These are phyloP conservation scores for Boletellus ananas DNA, from an alignment of 768 basidiomycete species.

Conservation along the genomic window DNA sequence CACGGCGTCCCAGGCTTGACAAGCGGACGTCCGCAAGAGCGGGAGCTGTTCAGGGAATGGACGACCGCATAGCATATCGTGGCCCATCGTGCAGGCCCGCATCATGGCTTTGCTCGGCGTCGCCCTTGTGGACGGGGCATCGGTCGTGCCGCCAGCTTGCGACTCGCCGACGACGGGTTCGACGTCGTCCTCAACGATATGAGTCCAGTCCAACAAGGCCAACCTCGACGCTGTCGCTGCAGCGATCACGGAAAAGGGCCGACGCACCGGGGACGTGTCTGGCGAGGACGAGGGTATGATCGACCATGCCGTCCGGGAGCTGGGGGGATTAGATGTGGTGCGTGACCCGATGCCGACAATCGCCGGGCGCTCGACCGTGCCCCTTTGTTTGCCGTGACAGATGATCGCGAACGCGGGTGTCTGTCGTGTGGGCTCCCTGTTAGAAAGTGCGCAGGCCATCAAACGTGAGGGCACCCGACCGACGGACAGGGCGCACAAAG, in stretches of 20 bases:
- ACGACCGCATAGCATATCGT: too few species aligned
- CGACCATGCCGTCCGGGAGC: background rate
- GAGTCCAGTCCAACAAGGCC: slow-evolving; percentile 13
- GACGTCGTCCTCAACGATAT: slow-evolving; percentile 46
- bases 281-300: slow-evolving; percentile 7
- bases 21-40: too few species aligned
- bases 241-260: background rate
- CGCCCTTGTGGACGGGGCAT: slow-evolving; percentile 47
- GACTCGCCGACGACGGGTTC: slow-evolving; percentile 42
- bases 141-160: slow-evolving; percentile 44
- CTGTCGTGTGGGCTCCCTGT: background rate
- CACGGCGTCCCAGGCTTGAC: too few species aligned
- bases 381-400: background rate
- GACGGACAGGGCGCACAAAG: slow-evolving; percentile 1
- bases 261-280: slow-evolving; percentile 2
- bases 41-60: too few species aligned
- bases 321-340: slow-evolving; percentile 13
- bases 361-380: background rate
- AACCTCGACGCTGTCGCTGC: slow-evolving; percentile 3
- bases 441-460: slow-evolving; percentile 1
- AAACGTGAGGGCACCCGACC: too few species aligned
- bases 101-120: slow-evolving; percentile 9
- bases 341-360: background rate
- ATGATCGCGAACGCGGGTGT: slow-evolving; percentile 14
- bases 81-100: background rate